Conservation (phyloP, 2,329 filamentous ascomycete species). For the Arthrocladium fulminans region DNA sequence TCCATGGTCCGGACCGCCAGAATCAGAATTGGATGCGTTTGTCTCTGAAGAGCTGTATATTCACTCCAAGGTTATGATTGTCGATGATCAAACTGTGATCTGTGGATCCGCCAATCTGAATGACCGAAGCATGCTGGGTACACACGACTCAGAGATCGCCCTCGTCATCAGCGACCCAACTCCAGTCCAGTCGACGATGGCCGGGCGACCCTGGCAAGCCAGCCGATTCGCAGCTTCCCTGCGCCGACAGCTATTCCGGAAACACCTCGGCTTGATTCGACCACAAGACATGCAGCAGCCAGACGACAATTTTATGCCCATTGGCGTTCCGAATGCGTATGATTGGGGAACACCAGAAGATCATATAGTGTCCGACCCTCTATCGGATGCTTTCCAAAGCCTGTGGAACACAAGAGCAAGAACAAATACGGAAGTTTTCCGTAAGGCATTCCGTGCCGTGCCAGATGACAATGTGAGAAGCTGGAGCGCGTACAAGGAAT, state of each 20-base stretch:
- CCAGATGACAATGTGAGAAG: conserved; percentile 50
- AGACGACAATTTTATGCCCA: conserved; percentile 49
- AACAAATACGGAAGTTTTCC: conserved; percentile 53
- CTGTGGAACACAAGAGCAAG: conserved; percentile 51
- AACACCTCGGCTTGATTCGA: conserved; percentile 74
- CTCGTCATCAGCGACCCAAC: conserved; percentile 82
- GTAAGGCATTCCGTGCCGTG: conserved; percentile 54
- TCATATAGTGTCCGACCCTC: conserved; percentile 48
- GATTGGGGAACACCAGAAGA: conserved; percentile 45
- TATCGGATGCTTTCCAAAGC: conserved; percentile 47
- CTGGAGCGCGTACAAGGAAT: conserved; percentile 56
- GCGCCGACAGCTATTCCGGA: conserved; percentile 75
- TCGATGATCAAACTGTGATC: conserved; percentile 75
- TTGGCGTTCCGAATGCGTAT: conserved; percentile 47
- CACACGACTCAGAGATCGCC: conserved; percentile 83
- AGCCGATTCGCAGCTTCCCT: conserved; percentile 76
- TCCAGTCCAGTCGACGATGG: conserved; percentile 63
- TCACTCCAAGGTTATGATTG: conserved; percentile 58
- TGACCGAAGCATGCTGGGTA: conserved; percentile 77
- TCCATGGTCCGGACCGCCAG: conserved; percentile 48
- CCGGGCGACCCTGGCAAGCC: conserved; percentile 65
- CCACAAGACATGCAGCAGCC: conserved; percentile 59
- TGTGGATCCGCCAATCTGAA: conserved; percentile 88
- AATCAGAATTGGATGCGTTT: conserved; percentile 53
- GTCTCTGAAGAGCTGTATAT: conserved; percentile 56